Percentiles rank a stretch among this genome's conserved stretches.
Evolutionary conservation across 2,329 filamentous ascomycete genomes (phyloP).

Genomic region (Claviceps humidiphila): DNA sequence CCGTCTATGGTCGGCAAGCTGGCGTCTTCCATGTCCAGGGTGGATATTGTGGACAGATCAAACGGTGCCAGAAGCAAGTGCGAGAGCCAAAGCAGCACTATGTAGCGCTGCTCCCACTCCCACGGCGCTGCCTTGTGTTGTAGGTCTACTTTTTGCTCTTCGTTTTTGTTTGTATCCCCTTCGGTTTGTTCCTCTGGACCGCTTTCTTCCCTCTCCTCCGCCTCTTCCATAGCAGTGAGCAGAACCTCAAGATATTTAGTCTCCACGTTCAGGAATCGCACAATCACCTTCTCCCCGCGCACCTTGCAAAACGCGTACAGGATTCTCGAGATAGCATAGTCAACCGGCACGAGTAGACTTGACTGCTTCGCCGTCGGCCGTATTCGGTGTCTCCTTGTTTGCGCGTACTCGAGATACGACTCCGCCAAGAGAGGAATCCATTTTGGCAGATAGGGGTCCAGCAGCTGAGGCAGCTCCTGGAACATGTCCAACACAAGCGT

Average conservation of each 20-base stretch:
- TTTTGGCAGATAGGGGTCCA: constrained; percentile 68
- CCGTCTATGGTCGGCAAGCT: constrained; percentile 29
- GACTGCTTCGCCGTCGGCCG: constrained; percentile 21
- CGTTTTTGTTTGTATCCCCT: not conserved
- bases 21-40: constrained; percentile 34
- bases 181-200: not conserved
- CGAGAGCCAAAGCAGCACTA: constrained; percentile 77
- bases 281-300: constrained; percentile 81
- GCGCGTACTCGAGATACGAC: constrained; percentile 59
- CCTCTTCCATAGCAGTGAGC: constrained; percentile 57
- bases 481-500: constrained; percentile 64
- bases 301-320: constrained; percentile 92
- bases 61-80: constrained; percentile 79
- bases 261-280: constrained; percentile 83
- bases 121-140: constrained; percentile 22
- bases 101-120: constrained; percentile 80
- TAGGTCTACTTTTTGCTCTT: not conserved
- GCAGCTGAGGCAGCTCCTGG: constrained; percentile 85
- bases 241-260: constrained; percentile 72
- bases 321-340: constrained; percentile 61
- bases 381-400: constrained; percentile 25
- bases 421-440: constrained; percentile 64
- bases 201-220: constrained; percentile 21
- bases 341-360: constrained; percentile 39
- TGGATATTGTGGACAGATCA: constrained; percentile 76